Base-by-base conservation (phyloP, 1,139 yeast species). In the Taphrina flavorubra region DNA sequence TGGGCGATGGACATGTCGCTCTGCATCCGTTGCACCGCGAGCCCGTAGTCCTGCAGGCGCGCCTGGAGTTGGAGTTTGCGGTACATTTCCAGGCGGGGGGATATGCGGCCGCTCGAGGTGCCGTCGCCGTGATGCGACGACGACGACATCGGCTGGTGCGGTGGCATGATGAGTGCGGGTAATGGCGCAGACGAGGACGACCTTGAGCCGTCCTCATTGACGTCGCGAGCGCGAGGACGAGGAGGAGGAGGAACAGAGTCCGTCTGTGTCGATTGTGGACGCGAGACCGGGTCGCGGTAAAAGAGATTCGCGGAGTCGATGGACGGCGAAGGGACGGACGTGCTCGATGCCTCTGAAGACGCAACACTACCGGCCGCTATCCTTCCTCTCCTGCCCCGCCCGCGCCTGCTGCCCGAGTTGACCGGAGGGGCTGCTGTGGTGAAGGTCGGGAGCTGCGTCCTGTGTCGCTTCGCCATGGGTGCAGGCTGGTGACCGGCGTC, bases 21-120 rank as follows among this genome's bases (percentile, higher is more conserved):
- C 44, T 53, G 58, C 42, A 53, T 31, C 13, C 42, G 40, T n/a
- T 53, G 42, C 42, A 53, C 58, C 13, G 58, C 58, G 14, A 53
- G 25, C 14, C 58, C 58, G 58, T 53, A 53, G 42, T 53, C 58
- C 20, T 53, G 58, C 8, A 53, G 16, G 1, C 58, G 40, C 14
- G 42, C 42, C 25, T 36, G 42, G 2, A 53, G 58, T 10, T 53
- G 20, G 11, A 53, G 10, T 18, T 53, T 31, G 16, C 42, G 58
- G 25, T 36, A 25, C 58, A 53, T 53, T 36, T 36, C 58, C 42
- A 36, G 42, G 14, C 58, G 58, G 1, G 58, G 58, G n/a, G 58
- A 53, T 16, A 25, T 6, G 18, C 58, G 16, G 20, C 58, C 53
- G 31, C 31, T 25, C n/a, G 46, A 25, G 31, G 31, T 25, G 31